These are phyloP conservation scores for Candida sithepensis DNA, from an alignment of 805 yeast genomes.

Conservation along the genomic window DNA sequence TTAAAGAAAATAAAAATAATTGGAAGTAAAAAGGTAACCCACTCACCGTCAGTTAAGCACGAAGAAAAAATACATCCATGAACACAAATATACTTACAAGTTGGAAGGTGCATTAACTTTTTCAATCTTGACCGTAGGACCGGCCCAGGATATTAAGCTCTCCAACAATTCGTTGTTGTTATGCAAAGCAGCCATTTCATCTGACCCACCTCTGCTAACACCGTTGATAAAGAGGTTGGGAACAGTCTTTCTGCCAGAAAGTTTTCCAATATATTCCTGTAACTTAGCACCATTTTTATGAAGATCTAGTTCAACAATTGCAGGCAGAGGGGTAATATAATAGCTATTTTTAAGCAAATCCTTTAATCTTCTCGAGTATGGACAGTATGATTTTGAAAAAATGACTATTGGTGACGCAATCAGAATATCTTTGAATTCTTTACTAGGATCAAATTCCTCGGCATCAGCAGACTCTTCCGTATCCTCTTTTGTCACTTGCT, in stretches of 20 bases:
- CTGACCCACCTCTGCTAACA: slow-evolving; percentile 81
- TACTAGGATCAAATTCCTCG: slow-evolving; percentile 42
- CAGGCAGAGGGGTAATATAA: slow-evolving; percentile 66
- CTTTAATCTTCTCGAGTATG: slow-evolving; percentile 72
- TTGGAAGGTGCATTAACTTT: slow-evolving; percentile 59
- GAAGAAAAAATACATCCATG: not conserved
- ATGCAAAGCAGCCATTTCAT: slow-evolving; percentile 69
- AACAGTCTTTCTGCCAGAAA: slow-evolving; percentile 81
- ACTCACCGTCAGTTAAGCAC: not conserved
- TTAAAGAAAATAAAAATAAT: no score
- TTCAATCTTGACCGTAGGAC: slow-evolving; percentile 43
- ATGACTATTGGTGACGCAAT: slow-evolving; percentile 61
- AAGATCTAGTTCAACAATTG: slow-evolving; percentile 76
- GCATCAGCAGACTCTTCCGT: slow-evolving; percentile 10
- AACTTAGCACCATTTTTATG: slow-evolving; percentile 73
- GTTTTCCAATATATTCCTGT: slow-evolving; percentile 64
- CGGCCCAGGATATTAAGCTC: slow-evolving; percentile 61
- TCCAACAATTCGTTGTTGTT: slow-evolving; percentile 49
- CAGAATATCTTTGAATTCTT: slow-evolving; percentile 55
- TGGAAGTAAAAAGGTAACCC: no score
- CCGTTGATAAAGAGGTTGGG: slow-evolving; percentile 83
- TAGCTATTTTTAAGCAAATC: slow-evolving; percentile 59
- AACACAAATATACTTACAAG: slow-evolving; percentile 14
- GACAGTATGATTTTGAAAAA: slow-evolving; percentile 65
- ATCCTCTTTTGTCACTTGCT: slow-evolving; percentile 8